Percentiles rank a stretch among this genome's conserved stretches.
Evolutionary conservation across 2,329 filamentous ascomycete species (phyloP).

Genomic region (Coniochaeta sp.): DNA sequence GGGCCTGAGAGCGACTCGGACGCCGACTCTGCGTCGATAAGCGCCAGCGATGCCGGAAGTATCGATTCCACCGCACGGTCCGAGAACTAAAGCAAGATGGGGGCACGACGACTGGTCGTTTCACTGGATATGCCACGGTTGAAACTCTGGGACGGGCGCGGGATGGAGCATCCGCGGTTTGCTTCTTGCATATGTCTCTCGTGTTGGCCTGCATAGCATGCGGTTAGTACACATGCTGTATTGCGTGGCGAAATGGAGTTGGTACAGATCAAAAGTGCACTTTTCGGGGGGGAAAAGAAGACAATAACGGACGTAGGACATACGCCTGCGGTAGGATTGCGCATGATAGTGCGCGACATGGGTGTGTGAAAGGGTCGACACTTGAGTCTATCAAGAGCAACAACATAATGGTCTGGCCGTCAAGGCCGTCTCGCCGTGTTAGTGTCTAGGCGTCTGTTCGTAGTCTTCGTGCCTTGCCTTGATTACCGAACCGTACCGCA

Average conservation of each 20-base stretch:
- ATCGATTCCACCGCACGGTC: conserved; percentile 9
- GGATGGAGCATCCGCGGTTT: not conserved
- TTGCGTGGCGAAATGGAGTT: not conserved
- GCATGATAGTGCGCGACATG: not conserved
- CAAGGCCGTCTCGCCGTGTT: not conserved
- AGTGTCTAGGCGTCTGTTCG: not conserved
- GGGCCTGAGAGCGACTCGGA: conserved; percentile 15
- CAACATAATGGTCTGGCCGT: not conserved
- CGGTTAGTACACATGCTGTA: not conserved
- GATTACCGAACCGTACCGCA: not conserved
- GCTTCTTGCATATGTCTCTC: not conserved
- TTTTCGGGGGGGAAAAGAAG: not conserved
- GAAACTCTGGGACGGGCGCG: not conserved
- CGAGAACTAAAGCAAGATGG: not conserved
- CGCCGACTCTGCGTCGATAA: conserved; percentile 9
- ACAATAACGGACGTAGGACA: not conserved
- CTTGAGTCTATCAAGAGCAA: no score
- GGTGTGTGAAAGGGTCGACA: no score
- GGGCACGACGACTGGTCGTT: no score
- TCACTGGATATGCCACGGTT: not conserved
- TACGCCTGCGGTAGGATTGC: not conserved
- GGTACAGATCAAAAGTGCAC: not conserved
- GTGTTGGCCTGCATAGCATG: not conserved
- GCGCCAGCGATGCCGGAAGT: conserved; percentile 13
- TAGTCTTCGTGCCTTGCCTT: no score